Base-by-base conservation (phyloP, 805 yeast genomes). In the Myxozyma kluyveri region DNA sequence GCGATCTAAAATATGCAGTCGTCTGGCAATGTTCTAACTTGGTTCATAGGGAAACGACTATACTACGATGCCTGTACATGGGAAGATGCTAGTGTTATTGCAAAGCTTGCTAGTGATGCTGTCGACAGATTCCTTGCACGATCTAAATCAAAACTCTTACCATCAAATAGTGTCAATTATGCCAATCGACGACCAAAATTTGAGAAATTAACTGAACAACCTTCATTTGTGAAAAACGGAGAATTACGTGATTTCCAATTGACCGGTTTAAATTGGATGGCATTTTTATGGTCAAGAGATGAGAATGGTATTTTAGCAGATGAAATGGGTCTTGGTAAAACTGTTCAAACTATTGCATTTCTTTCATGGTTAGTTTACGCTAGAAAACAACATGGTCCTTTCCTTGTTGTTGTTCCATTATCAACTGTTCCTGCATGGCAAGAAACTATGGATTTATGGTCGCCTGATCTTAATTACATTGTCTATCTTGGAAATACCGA, bases 201-300 rank as follows among this genome's bases (percentile, higher is more conserved):
- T 68, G 96, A 88, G 68, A 93, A 91, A 66, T 75, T 93, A 47
- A 78, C 79, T 26, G 77, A 77, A 48, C 99, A 93, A 70, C 99
- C 99, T 0, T 76, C 83, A 12, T 93, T 85, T 65, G 83, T 93
- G 59, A 89, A 89, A 67, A 83, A 85, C 64, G 96, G 97, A 45
- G 93, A 86, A 67, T 76, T 93, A 59, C 81, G 99, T 68, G 99
- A 93, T 72, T 93, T 93, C 79, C 99, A 93, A 74, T 77, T 93
- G 68, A 93, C 99, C 0, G 99, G 99, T 50, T 78, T 93, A 57
- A 93, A 93, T 70, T 93, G 99, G 99, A 93, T 93, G 99, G 99
- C 99, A 0, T 93, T 91, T 67, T 73, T 93, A 56, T 93, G 99
- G 99, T 88, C 96, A 3, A 80, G 97, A 64, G 88, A 91, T 69